A percentile compares a stretch with the other conserved stretches of the same genome.
phyloP scores from a whole-genome alignment of 2,329 filamentous ascomycete genomes.

The Clarireedia hainanense region DNA sequence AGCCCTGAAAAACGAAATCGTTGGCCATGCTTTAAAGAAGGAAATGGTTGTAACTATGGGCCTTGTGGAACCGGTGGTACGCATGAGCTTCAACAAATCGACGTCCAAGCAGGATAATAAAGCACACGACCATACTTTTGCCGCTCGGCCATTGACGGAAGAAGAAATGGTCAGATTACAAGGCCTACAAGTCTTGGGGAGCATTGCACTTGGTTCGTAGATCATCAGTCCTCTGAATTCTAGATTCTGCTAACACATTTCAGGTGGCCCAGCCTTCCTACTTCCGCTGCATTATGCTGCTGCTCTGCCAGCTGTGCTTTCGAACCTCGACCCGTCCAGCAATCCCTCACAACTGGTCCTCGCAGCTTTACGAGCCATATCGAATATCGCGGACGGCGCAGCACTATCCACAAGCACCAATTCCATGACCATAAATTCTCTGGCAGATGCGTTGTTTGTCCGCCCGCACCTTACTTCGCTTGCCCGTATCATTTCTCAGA shows the following conservation, averaged over 20 bases:
- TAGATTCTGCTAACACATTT: conserved; percentile 10
- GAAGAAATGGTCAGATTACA: conserved; percentile 66
- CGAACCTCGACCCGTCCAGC: conserved; percentile 57
- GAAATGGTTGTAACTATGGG: conserved; percentile 67
- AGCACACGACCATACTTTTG: conserved; percentile 38
- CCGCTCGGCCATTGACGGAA: conserved; percentile 38
- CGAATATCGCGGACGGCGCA: conserved; percentile 61
- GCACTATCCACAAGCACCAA: conserved; percentile 44
- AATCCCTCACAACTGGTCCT: conserved; percentile 60
- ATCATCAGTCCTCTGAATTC: background rate
- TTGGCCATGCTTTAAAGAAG: conserved; percentile 84
- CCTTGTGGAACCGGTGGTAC: conserved; percentile 53
- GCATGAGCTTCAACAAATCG: conserved; percentile 38
- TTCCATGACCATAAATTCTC: conserved; percentile 39
- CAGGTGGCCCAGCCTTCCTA: conserved; percentile 76
- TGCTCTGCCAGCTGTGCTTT: conserved; percentile 61
- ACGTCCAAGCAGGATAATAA: conserved; percentile 37
- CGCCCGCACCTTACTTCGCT: conserved; percentile 54
- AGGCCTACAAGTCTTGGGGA: conserved; percentile 76
- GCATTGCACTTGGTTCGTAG: conserved; percentile 69
- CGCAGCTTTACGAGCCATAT: conserved; percentile 66
- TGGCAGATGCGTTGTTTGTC: conserved; percentile 60
- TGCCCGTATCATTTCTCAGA: conserved; percentile 55
- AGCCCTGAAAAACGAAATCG: conserved; percentile 77
- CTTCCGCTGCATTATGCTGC: conserved; percentile 61